Conservation (phyloP, 179 eudicot genomes). For the Silene noctiflora region DNA sequence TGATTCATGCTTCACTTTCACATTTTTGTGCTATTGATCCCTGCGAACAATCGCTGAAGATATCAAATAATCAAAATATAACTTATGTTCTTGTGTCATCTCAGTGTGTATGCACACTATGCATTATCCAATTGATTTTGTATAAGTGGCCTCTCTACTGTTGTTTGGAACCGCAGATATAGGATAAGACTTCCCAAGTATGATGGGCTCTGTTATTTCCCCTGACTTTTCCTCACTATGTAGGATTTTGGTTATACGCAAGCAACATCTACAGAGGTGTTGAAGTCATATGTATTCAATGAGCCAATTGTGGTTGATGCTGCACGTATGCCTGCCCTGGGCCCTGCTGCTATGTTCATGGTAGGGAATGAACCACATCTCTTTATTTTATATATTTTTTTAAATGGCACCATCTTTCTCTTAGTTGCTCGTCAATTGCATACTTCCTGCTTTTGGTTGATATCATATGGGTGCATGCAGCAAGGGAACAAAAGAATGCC, state of each 20-base stretch:
- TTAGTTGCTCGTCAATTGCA: slow-evolving; percentile 2
- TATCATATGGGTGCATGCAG: slow-evolving; percentile 43
- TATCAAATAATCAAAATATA: not conserved
- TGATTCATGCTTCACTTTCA: not conserved
- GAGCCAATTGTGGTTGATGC: slow-evolving; percentile 91
- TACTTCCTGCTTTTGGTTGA: slow-evolving; percentile 19
- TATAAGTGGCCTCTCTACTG: not conserved
- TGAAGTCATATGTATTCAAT: slow-evolving; percentile 85
- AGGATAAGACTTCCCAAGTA: not conserved
- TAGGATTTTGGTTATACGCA: slow-evolving; percentile 98
- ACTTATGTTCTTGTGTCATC: not conserved
- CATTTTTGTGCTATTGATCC: not conserved
- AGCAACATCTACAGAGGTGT: slow-evolving; percentile 89
- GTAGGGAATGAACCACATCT: slow-evolving; percentile 35
- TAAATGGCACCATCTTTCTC: not conserved
- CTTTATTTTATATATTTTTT: not conserved
- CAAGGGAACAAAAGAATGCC: slow-evolving; percentile 98
- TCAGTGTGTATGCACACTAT: not conserved
- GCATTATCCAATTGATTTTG: not conserved
- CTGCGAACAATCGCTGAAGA: not conserved
- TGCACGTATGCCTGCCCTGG: slow-evolving; percentile 74
- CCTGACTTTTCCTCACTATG: not conserved
- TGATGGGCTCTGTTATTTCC: not conserved
- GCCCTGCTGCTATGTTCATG: slow-evolving; percentile 88
- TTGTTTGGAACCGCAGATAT: not conserved